Conservation (phyloP, 345 rosid species). For the Tarenaya hassleriana region DNA sequence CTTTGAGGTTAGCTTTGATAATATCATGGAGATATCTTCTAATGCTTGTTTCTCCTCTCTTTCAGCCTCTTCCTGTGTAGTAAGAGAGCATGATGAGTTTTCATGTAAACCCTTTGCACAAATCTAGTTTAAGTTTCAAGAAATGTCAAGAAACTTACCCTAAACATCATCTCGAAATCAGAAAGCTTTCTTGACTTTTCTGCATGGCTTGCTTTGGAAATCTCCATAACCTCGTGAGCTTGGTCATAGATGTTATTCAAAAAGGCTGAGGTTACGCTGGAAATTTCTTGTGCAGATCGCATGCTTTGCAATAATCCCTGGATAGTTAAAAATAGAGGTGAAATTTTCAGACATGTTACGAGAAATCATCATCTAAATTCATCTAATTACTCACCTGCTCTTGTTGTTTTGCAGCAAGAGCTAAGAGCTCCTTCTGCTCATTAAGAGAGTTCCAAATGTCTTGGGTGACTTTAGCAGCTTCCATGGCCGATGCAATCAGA, state of each 20-base stretch:
- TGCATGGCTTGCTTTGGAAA: constrained; percentile 46
- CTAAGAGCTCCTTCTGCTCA: constrained; percentile 57
- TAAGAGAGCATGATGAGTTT: not conserved
- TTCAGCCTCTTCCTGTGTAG: constrained; percentile 67
- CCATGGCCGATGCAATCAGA: constrained; percentile 40
- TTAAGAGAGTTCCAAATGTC: constrained; percentile 49
- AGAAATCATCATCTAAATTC: constrained; percentile 6
- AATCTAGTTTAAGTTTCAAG: constrained; percentile 13
- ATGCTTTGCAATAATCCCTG: constrained; percentile 56
- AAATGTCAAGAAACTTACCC: constrained; percentile 33
- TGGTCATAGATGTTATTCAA: constrained; percentile 50
- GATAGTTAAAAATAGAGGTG: constrained; percentile 6
- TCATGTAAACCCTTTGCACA: constrained; percentile 1
- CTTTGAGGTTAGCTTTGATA: constrained; percentile 53
- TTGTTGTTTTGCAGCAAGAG: constrained; percentile 52
- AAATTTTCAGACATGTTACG: constrained; percentile 6
- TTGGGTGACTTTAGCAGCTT: constrained; percentile 47
- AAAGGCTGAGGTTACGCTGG: constrained; percentile 49
- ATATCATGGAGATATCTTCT: constrained; percentile 52
- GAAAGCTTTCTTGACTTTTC: constrained; percentile 44
- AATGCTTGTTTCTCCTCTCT: constrained; percentile 72
- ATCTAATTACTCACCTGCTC: constrained; percentile 48
- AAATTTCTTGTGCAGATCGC: constrained; percentile 51
- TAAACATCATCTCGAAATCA: constrained; percentile 53
- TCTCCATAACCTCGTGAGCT: constrained; percentile 41